These are phyloP conservation scores for Basipetospora chlamydospora DNA, from an alignment of 2,329 filamentous ascomycete genomes.

Conservation along the genomic window DNA sequence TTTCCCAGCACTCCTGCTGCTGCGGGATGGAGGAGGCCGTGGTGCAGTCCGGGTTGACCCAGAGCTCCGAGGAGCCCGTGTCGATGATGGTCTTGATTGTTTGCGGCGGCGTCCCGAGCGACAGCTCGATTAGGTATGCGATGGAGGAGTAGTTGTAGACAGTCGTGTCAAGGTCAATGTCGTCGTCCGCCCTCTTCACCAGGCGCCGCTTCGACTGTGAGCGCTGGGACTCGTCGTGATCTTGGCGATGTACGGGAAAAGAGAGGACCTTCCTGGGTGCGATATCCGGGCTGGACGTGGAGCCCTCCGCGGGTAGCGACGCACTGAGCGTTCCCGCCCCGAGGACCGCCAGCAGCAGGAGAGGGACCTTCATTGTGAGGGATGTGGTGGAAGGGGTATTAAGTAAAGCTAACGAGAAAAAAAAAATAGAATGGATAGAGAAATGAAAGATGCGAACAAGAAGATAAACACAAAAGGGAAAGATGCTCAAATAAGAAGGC, in stretches of 20 bases:
- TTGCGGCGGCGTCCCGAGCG: constrained; percentile 23
- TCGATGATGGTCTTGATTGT: constrained; percentile 24
- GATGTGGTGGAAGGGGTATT: neutral
- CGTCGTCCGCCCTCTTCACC: neutral
- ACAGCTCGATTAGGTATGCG: constrained; percentile 23
- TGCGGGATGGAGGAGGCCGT: constrained; percentile 8
- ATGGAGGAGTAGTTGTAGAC: constrained; percentile 12
- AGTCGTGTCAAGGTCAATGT: constrained; percentile 7
- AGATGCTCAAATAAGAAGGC: too few species aligned
- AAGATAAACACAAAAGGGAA: too few species aligned
- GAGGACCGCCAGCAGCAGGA: neutral
- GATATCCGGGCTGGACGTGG: too few species aligned
- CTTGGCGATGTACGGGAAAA: neutral
- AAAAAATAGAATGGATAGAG: neutral
- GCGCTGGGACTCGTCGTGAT: neutral
- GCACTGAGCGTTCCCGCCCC: neutral
- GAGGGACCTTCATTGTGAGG: neutral
- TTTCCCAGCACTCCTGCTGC: constrained; percentile 7
- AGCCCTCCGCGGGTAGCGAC: too few species aligned
- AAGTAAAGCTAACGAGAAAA: neutral
- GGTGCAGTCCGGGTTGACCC: constrained; percentile 25
- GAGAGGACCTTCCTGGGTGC: neutral
- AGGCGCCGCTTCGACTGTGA: neutral
- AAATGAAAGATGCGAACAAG: neutral
- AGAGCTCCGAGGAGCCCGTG: constrained; percentile 25